Evolutionary conservation across 345 rosid species (phyloP).

Genomic region (Murraya koenigii): DNA sequence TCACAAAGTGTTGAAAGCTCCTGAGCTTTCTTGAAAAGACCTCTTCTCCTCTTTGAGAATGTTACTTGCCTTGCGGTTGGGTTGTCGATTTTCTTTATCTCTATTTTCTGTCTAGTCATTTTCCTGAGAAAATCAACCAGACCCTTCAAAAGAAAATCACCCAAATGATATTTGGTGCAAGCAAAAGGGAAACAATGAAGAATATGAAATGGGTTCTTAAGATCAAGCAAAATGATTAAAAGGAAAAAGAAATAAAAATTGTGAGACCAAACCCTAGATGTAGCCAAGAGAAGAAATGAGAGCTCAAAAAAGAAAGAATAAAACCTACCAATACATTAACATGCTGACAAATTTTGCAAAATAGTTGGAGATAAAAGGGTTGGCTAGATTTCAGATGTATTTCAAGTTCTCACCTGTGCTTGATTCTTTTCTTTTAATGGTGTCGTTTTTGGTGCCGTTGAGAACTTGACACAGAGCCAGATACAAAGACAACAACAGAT

Average conservation of each 20-base stretch:
- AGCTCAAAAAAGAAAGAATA: not conserved
- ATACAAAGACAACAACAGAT: conserved; percentile 7
- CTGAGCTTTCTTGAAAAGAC: conserved; percentile 46
- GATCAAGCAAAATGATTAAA: not conserved
- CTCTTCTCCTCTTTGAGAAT: conserved; percentile 45
- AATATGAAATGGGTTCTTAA: not conserved
- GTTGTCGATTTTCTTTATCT: conserved; percentile 47
- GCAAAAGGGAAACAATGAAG: not conserved
- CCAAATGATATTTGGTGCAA: not conserved
- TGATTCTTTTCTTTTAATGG: not conserved
- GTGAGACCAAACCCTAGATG: conserved; percentile 15
- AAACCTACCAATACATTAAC: not conserved
- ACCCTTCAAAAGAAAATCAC: conserved; percentile 3
- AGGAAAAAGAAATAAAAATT: not conserved
- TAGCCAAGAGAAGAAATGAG: not conserved
- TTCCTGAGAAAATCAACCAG: not conserved
- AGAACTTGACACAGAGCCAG: conserved; percentile 1
- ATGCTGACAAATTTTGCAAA: not conserved
- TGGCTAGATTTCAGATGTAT: not conserved
- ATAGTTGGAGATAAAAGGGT: not conserved
- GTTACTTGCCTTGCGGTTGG: conserved; percentile 44
- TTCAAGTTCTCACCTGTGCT: not conserved
- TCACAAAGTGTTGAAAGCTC: conserved; percentile 50
- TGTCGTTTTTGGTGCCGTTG: not conserved
- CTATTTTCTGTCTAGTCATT: conserved; percentile 46